Evolutionary conservation across 2,329 filamentous ascomycete genomes (phyloP), one percentile per base, ranked within the genome.

Genomic region (Stachybotrys elegans): DNA sequence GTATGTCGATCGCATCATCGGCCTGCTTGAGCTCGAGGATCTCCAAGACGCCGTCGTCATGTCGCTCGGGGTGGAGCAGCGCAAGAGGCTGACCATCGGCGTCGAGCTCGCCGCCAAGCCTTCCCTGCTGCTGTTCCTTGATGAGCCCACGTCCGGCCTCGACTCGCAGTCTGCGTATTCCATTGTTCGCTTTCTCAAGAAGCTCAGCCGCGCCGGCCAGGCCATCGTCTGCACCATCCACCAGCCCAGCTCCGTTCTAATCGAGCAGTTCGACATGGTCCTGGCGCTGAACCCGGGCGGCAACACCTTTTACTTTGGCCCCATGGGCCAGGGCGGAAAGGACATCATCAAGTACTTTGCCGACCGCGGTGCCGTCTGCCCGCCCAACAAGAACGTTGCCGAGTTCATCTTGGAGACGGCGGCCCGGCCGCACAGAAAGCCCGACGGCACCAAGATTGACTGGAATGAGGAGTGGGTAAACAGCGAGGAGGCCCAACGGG

Each of bases 391-490:
- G 55, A 72, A 78, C 63, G 53, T 73, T 13, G 71, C 72, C 42
- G 72, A 75, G 52, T 74, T 74, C 48, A 66, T 75, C 27, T 59
- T 75, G 1, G 70, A 75, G 53, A 70, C 69, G 80, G 71, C 36
- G 11, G 36, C 36, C 11, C 17, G 36, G 14, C 36, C 36, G 20
- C 36, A 39, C 36, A 22, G 20, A 8, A 11, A 16, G 6, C 20
- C 20, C 20, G 36, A 39, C 22, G 36, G 36, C 13, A 39, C 36
- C 5, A 39, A 39, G 36, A 21, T 39, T 16, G 22, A 88, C 57
- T 90, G 86, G 86, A 83, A 85, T 57, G 76, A 86, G 34, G 83
- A 87, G 57, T 90, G 86, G 86, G 67, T 70, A 35, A 76, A 75
- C 35, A 88, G 83, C 1, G 65, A 78, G 7, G 73, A 88, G 55